Conservation (phyloP, 1,139 yeast species). For the Yamadazyma kanchanaburiensis region DNA sequence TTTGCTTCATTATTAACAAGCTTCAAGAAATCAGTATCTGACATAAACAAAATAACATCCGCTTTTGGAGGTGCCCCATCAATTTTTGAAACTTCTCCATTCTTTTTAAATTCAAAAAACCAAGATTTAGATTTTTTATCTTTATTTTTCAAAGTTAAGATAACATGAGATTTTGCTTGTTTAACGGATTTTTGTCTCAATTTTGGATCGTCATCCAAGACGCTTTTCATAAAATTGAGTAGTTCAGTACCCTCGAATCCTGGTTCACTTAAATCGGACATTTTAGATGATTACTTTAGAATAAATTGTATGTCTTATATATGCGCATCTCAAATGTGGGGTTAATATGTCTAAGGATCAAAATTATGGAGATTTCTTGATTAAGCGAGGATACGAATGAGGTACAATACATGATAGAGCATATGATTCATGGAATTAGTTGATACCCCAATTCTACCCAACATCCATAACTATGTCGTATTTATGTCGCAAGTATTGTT, state of each 20-base stretch:
- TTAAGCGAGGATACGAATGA: too few species aligned
- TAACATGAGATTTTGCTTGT: conserved; percentile 18
- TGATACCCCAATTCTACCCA: too few species aligned
- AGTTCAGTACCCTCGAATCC: conserved; percentile 23
- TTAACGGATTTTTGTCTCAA: conserved; percentile 17
- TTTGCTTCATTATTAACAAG: conserved; percentile 21
- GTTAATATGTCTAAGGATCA: too few species aligned
- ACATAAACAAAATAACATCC: conserved; percentile 18
- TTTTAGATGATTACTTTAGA: conserved; percentile 1
- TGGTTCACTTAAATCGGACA: conserved; percentile 20
- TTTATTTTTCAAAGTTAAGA: conserved; percentile 19
- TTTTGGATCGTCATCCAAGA: conserved; percentile 19
- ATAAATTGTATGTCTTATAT: too few species aligned
- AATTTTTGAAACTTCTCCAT: conserved; percentile 17
- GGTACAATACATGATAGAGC: too few species aligned
- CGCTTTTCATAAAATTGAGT: conserved; percentile 20
- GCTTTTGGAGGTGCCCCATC: conserved; percentile 19
- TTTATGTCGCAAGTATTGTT: too few species aligned
- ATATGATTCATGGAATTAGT: too few species aligned
- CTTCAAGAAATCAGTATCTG: conserved; percentile 20
- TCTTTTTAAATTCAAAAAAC: conserved; percentile 19
- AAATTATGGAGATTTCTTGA: too few species aligned
- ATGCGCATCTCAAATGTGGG: too few species aligned
- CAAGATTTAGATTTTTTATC: conserved; percentile 19
- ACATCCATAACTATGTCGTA: too few species aligned